Percentiles rank a stretch among this genome's conserved stretches.
These are phyloP conservation scores for Trichoderma atroviride DNA, from an alignment of 2,329 filamentous ascomycete species.

Conservation along the genomic window DNA sequence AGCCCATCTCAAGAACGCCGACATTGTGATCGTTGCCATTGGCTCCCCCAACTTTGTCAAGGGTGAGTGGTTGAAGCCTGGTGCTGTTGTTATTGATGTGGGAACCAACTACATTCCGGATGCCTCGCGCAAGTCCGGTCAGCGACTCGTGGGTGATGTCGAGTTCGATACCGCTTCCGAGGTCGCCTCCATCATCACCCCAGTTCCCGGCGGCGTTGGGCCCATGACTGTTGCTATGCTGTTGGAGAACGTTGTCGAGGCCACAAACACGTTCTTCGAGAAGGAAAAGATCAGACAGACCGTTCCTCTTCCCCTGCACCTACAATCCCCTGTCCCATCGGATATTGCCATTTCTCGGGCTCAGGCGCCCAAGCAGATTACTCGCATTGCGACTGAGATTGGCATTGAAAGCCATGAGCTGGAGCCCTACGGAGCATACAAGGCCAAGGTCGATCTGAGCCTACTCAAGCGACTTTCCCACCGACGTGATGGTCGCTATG, in stretches of 20 bases:
- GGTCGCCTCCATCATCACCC: conserved; percentile 91
- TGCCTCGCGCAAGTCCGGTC: conserved; percentile 84
- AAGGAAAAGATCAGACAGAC: conserved; percentile 79
- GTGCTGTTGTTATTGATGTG: conserved; percentile 95
- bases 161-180: conserved; percentile 83
- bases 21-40: conserved; percentile 90
- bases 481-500: conserved; percentile 84
- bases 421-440: conserved; percentile 92
- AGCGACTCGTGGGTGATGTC: conserved; percentile 91
- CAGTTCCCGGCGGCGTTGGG: conserved; percentile 93
- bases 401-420: conserved; percentile 88
- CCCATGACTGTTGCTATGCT: conserved; percentile 99
- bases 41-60: conserved; percentile 86
- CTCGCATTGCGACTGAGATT: conserved; percentile 78
- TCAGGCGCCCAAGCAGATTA: conserved; percentile 91
- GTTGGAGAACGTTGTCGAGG: conserved; percentile 89
- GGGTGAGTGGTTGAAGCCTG: conserved; percentile 93
- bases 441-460: conserved; percentile 88
- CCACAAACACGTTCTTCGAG: conserved; percentile 80
- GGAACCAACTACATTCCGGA: conserved; percentile 96
- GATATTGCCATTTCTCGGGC: conserved; percentile 90
- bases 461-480: conserved; percentile 83
- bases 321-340: conserved; percentile 82
- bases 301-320: conserved; percentile 78
- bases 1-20: conserved; percentile 76